A percentile compares a stretch with the other conserved stretches of the same genome.
phyloP scores from a whole-genome alignment of 768 basidiomycete genomes.

The Tricholomella constricta region DNA sequence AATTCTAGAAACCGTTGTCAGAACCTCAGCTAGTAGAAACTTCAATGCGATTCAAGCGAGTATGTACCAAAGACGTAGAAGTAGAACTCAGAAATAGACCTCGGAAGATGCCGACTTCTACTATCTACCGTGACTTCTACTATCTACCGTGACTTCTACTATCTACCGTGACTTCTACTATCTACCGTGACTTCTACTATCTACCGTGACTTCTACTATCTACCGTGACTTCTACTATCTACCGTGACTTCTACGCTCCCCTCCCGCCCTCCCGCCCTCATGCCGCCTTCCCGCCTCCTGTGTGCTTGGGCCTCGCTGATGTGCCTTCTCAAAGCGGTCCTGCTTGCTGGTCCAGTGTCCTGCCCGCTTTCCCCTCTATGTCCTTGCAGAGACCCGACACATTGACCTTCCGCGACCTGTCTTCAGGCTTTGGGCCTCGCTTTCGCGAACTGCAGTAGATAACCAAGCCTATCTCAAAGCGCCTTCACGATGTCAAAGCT shows the following conservation, averaged over 20 bases:
- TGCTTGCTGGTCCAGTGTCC: not conserved
- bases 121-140: too few species aligned
- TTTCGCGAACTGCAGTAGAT: not conserved
- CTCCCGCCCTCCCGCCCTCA: not conserved
- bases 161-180: too few species aligned
- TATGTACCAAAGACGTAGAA: too few species aligned
- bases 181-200: too few species aligned
- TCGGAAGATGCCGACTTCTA: not conserved
- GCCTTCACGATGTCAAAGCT: not conserved
- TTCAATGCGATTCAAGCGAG: too few species aligned
- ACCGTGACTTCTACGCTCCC: not conserved
- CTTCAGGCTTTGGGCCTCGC: not conserved
- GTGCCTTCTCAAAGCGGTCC: not conserved
- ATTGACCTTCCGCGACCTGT: not conserved
- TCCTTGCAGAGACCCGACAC: not conserved
- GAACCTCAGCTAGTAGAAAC: too few species aligned
- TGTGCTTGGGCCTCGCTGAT: not conserved
- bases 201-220: too few species aligned
- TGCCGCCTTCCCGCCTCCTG: too few species aligned
- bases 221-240: too few species aligned
- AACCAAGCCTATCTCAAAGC: not conserved
- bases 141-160: too few species aligned
- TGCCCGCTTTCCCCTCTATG: not conserved
- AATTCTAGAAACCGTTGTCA: too few species aligned
- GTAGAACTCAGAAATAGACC: not conserved